Percentiles rank a stretch among this genome's conserved stretches.
Conservation (phyloP, 1,139 yeast species). For the Blastobotrys indianensis region DNA sequence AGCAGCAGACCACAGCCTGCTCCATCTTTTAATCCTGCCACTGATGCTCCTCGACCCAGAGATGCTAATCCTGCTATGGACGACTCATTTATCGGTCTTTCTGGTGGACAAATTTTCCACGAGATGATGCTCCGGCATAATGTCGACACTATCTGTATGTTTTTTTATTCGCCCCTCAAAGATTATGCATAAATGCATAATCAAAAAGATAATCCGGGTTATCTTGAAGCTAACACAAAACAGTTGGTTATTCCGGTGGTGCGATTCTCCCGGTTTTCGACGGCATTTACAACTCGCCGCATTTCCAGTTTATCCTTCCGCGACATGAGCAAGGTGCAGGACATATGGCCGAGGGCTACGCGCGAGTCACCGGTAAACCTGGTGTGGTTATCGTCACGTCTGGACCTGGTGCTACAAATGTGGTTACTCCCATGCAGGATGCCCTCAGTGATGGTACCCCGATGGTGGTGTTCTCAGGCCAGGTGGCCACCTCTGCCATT, state of each 20-base stretch:
- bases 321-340: slow-evolving; percentile 99
- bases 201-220: too few species aligned
- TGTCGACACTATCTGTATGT: slow-evolving; percentile 91
- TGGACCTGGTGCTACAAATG: slow-evolving; percentile 98
- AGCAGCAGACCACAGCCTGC: slow-evolving; percentile 45
- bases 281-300: slow-evolving; percentile 87
- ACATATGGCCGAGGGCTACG: slow-evolving; percentile 99
- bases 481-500: slow-evolving; percentile 90
- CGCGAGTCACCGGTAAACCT: slow-evolving; percentile 92
- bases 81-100: slow-evolving; percentile 66
- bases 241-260: slow-evolving; percentile 90
- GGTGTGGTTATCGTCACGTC: slow-evolving; percentile 97
- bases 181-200: neutral
- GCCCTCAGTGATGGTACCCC: slow-evolving; percentile 98
- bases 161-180: slow-evolving; percentile 27
- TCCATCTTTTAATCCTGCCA: slow-evolving; percentile 41
- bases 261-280: slow-evolving; percentile 97
- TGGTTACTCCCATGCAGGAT: slow-evolving; percentile 95
- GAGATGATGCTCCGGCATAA: slow-evolving; percentile 97
- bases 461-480: slow-evolving; percentile 95
- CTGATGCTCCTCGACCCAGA: slow-evolving; percentile 10
- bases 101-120: slow-evolving; percentile 97
- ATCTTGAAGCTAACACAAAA: neutral
- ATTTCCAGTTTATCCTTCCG: slow-evolving; percentile 86
- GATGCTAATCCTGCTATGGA: slow-evolving; percentile 23